Evolutionary conservation across 148 eudicot species (phyloP), one percentile per base, ranked within the genome.

Genomic region (Rhododendron griersonianum): DNA sequence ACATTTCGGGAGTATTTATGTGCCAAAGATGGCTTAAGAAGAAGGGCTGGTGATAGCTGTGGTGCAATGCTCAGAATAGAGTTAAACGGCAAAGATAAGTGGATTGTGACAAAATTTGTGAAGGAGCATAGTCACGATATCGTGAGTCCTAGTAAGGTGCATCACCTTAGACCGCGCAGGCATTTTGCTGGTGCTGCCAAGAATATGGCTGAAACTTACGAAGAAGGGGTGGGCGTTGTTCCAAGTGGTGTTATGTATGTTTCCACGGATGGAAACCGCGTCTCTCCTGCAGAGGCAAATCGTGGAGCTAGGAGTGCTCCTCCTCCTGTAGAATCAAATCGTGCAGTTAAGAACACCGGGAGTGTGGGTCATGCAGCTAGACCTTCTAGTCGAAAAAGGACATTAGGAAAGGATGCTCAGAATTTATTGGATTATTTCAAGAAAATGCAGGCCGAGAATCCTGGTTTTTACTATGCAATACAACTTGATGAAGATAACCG

Each of bases 371-470:
- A 86, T 90, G 77, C 87, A 69, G 84, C 89, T 82, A 92, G 86
- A 85, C 91, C 91, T 73, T 85, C 63, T 80, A 82, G 59, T 77
- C 91, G 83, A 41, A 94, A 87, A 88, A 90, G 90, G 86, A 92
- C 95, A 47, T 87, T 93, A 71, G 99, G 99, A 28, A 96, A 89
- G 90, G 96, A 96, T 91, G 97, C 98, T 82, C 97, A 95, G 86
- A 95, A 95, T 87, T 90, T 95, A 84, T 88, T 96, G 81, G 99
- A 96, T 87, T 96, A 96, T 91, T 95, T 96, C 57, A 93, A 92
- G 83, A 95, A 93, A 88, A 92, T 93, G 98, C 99, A 96, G 91
- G 98, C 98, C 16, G 98, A 95, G 89, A 96, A 96, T 78, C 98
- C 98, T 8, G 98, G 98, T 39, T 96, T 96, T 89, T 95, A 93